phyloP scores from a whole-genome alignment of 768 basidiomycete genomes.

The Rhodosporidiobolus sp. region DNA sequence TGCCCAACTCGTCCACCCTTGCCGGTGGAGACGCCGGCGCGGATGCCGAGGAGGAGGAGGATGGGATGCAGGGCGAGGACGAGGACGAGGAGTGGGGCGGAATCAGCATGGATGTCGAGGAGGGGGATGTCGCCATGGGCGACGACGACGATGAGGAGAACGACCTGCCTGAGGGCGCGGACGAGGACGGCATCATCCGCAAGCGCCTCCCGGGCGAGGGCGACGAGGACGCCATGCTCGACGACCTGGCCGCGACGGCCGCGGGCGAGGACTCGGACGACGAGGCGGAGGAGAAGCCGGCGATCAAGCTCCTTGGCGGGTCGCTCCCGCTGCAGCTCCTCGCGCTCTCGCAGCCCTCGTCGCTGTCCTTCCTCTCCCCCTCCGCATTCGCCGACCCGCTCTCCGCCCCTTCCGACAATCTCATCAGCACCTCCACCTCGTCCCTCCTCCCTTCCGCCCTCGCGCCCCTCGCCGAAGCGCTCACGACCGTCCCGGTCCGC shows the following conservation, averaged over 20 bases:
- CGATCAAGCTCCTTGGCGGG: constrained; percentile 28
- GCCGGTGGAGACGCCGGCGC: background rate
- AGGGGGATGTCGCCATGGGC: constrained; percentile 4
- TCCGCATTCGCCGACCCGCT: constrained; percentile 22
- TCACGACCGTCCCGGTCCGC: constrained; percentile 51
- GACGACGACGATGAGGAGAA: constrained; percentile 21
- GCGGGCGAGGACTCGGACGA: constrained; percentile 37
- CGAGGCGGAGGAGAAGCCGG: constrained; percentile 7
- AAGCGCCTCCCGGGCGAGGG: constrained; percentile 30
- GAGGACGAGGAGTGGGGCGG: constrained; percentile 37
- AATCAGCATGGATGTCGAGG: constrained; percentile 30
- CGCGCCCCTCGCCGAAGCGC: constrained; percentile 20
- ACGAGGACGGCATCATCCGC: constrained; percentile 18
- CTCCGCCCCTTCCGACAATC: background rate
- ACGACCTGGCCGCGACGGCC: constrained; percentile 37
- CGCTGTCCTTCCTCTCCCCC: constrained; percentile 47
- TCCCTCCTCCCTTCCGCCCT: constrained; percentile 15
- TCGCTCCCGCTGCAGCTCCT: constrained; percentile 46
- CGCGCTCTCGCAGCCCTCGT: constrained; percentile 46
- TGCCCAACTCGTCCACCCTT: constrained; percentile 8
- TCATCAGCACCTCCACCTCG: constrained; percentile 9
- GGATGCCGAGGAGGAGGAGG: background rate
- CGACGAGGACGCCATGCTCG: constrained; percentile 45
- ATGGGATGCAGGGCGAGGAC: constrained; percentile 11
- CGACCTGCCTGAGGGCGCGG: background rate